Conservation (phyloP, 179 eudicot species). For the Patellifolia procumbens region DNA sequence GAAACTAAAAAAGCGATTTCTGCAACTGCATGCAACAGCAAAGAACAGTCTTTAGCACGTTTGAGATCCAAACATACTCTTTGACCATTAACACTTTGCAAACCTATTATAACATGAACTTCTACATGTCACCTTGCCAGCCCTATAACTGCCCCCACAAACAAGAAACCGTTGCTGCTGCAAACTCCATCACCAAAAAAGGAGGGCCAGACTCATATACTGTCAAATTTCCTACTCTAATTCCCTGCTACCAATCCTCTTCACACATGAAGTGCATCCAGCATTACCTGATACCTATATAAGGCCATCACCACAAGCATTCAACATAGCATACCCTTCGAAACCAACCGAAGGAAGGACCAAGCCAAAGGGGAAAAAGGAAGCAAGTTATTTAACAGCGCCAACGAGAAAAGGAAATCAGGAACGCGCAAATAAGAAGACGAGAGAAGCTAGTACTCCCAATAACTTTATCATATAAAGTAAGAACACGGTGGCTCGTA, state of each 20-base stretch:
- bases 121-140: neutral
- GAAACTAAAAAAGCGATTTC: too few relatives aligned
- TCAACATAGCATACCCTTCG: neutral
- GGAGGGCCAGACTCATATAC: conserved; percentile 4
- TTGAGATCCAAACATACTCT: neutral
- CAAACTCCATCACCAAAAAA: neutral
- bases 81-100: neutral
- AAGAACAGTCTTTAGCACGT: too few relatives aligned
- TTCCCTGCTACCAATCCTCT: neutral
- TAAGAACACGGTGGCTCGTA: neutral
- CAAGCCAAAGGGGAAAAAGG: neutral
- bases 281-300: conserved; percentile 5
- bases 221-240: neutral
- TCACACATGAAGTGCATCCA: neutral
- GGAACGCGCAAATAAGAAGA: neutral
- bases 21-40: too few relatives aligned
- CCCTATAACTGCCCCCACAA: neutral
- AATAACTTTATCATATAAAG: neutral
- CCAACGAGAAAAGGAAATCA: neutral
- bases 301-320: neutral
- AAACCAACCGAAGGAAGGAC: neutral
- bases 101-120: neutral
- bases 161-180: neutral
- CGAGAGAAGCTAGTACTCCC: too few relatives aligned
- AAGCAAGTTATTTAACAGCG: neutral